Conservation (phyloP, 1,284 basidiomycete genomes). For the Rhizoctonia solani region DNA sequence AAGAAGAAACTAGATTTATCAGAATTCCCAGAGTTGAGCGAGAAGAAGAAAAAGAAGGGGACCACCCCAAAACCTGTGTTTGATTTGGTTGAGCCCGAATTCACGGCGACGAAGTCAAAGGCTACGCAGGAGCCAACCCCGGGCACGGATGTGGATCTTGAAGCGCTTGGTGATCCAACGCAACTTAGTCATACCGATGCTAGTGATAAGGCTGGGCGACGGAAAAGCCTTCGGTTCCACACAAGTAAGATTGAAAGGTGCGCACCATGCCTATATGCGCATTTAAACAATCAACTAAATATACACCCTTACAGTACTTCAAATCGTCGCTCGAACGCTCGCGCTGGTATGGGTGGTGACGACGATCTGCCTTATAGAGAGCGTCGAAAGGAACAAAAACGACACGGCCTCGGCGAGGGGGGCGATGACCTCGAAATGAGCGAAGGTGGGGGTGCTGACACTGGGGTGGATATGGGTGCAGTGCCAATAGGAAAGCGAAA, state of each 20-base stretch:
- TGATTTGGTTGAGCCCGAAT: constrained; percentile 69
- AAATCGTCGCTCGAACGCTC: constrained; percentile 53
- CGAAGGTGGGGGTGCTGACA: constrained; percentile 58
- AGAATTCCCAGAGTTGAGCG: constrained; percentile 41
- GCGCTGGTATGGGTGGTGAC: constrained; percentile 64
- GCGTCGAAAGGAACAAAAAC: constrained; percentile 62
- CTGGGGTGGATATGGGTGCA: constrained; percentile 47
- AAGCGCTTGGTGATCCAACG: constrained; percentile 77
- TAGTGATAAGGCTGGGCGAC: constrained; percentile 78
- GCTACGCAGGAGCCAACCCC: constrained; percentile 42
- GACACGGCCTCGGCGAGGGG: constrained; percentile 53
- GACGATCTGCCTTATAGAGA: constrained; percentile 86
- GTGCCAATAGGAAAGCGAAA: constrained; percentile 30
- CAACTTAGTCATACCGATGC: constrained; percentile 71
- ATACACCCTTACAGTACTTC: not conserved
- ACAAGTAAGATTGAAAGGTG: constrained; percentile 76
- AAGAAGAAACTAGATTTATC: constrained; percentile 39
- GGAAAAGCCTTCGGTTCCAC: constrained; percentile 84
- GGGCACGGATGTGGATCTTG: constrained; percentile 45
- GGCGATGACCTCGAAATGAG: constrained; percentile 63
- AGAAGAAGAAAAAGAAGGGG: constrained; percentile 48
- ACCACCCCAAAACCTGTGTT: constrained; percentile 53
- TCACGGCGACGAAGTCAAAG: constrained; percentile 48
- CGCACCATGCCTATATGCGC: not conserved
- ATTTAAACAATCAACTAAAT: not conserved